Conservation (phyloP, 2,329 filamentous ascomycete species). For the Colletotrichum sp. region DNA sequence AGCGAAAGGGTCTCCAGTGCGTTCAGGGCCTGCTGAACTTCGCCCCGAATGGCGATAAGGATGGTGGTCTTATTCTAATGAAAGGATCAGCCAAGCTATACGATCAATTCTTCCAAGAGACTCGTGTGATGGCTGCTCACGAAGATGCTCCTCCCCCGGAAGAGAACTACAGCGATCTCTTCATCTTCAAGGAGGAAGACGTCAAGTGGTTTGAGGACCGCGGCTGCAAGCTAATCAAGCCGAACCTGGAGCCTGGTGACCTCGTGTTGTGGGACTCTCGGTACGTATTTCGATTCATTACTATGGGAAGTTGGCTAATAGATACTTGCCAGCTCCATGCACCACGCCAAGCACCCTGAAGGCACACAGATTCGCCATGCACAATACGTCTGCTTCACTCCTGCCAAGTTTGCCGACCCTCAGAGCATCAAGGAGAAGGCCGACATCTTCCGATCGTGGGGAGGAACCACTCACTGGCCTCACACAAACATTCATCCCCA, state of each 20-base stretch:
- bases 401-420: constrained; percentile 33
- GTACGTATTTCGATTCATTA: not conserved
- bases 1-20: constrained; percentile 27
- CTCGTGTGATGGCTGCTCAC: constrained; percentile 22
- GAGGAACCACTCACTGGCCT: constrained; percentile 34
- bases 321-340: not conserved
- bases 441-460: constrained; percentile 26
- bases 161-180: constrained; percentile 34
- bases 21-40: constrained; percentile 50
- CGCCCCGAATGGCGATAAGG: constrained; percentile 46
- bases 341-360: constrained; percentile 32
- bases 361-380: constrained; percentile 37
- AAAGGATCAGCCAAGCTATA: constrained; percentile 44
- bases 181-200: constrained; percentile 46
- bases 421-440: constrained; percentile 25
- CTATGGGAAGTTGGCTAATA: not conserved
- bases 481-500: constrained; percentile 40
- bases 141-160: constrained; percentile 24
- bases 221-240: constrained; percentile 20
- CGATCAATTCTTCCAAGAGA: constrained; percentile 45
- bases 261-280: constrained; percentile 39
- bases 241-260: constrained; percentile 24
- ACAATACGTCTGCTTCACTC: constrained; percentile 41
- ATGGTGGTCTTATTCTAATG: constrained; percentile 51
- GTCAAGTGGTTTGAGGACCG: constrained; percentile 23